These are phyloP conservation scores for Heritiera fomes DNA, from an alignment of 345 rosid species.

Conservation along the genomic window DNA sequence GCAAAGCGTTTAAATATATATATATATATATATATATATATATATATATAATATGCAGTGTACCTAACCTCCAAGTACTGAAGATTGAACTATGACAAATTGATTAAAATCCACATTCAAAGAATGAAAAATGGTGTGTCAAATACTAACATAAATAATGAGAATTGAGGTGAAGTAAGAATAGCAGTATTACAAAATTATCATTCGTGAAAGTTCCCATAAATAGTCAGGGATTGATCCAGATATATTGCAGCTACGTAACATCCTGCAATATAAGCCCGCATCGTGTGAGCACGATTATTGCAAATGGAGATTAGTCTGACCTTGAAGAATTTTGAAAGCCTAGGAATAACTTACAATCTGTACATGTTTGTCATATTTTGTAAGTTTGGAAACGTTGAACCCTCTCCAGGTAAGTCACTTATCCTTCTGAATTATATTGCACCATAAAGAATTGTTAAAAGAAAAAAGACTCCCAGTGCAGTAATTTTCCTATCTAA, in stretches of 20 bases:
- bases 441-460: background rate
- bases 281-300: background rate
- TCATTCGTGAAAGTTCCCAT: conserved; percentile 11
- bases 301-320: background rate
- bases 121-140: background rate
- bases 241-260: conserved; percentile 42
- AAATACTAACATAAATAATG: background rate
- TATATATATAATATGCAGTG: background rate
- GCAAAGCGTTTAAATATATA: too few relatives aligned
- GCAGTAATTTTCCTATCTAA: background rate
- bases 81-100: background rate
- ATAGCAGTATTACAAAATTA: conserved; percentile 25
- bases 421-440: conserved; percentile 47
- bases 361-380: conserved; percentile 29
- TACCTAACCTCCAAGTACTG: background rate
- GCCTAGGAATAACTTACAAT: conserved; percentile 34
- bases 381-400: conserved; percentile 36
- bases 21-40: too few relatives aligned
- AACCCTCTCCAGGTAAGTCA: conserved; percentile 38
- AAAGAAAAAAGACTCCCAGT: background rate
- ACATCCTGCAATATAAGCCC: conserved; percentile 30
- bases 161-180: background rate
- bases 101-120: background rate
- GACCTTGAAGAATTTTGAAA: background rate
- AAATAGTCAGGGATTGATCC: conserved; percentile 34